A percentile compares a stretch with the other conserved stretches of the same genome.
phyloP scores from a whole-genome alignment of 2,329 filamentous ascomycete species.

The Incumbomyces delicatus region DNA sequence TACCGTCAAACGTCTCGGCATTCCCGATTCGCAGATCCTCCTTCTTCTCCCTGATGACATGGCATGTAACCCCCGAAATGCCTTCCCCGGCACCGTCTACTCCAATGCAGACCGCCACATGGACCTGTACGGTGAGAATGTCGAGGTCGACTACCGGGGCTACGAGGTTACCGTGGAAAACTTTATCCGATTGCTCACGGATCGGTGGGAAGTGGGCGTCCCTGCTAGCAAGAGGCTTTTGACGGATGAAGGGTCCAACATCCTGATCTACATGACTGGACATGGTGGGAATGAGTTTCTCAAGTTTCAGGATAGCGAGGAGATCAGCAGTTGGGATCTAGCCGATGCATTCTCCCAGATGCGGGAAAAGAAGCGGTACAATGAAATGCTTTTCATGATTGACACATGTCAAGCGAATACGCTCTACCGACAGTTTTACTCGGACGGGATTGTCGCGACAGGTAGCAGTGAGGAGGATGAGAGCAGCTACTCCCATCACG shows the following conservation, averaged over 20 bases:
- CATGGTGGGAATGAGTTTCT: constrained; percentile 96
- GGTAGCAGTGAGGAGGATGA: constrained; percentile 94
- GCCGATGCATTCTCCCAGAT: constrained; percentile 98
- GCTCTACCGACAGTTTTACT: constrained; percentile 98
- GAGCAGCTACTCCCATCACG: constrained; percentile 94
- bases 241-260: constrained; percentile 92
- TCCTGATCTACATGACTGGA: constrained; percentile 97
- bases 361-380: constrained; percentile 99
- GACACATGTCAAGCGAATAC: constrained; percentile 99
- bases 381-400: constrained; percentile 99
- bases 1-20: constrained; percentile 93
- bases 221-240: constrained; percentile 86
- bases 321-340: constrained; percentile 91
- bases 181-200: constrained; percentile 90
- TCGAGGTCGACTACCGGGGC: constrained; percentile 95
- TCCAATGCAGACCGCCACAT: constrained; percentile 94
- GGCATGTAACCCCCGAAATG: constrained; percentile 97
- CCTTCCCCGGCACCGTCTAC: constrained; percentile 95
- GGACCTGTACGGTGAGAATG: constrained; percentile 95
- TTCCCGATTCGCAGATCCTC: constrained; percentile 97
- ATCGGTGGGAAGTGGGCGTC: constrained; percentile 88
- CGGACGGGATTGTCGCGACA: constrained; percentile 93
- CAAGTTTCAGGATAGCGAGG: constrained; percentile 96
- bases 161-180: constrained; percentile 99
- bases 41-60: constrained; percentile 99